Evolutionary conservation across 371 early-diverging fungal species (phyloP).

Genomic region (Mortierella sp.): DNA sequence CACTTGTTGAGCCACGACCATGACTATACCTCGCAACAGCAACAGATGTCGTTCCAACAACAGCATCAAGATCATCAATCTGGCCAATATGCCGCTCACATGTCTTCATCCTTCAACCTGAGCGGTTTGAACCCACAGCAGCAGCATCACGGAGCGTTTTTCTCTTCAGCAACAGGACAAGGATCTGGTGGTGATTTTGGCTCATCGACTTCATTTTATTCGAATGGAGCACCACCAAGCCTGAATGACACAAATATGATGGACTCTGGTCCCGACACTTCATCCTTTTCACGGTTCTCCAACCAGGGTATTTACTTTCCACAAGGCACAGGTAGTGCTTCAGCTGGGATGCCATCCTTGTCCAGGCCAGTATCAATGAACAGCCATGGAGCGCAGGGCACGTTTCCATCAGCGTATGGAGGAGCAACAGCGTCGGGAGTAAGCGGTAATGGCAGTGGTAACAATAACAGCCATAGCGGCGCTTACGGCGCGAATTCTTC

Average conservation of each 20-base stretch:
- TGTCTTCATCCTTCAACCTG: constrained; percentile 31
- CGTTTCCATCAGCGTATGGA: constrained; percentile 30
- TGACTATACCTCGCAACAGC: constrained; percentile 38
- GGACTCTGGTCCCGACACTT: constrained; percentile 31
- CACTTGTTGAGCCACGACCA: constrained; percentile 52
- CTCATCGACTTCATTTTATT: constrained; percentile 35
- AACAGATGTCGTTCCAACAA: constrained; percentile 14
- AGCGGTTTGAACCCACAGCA: constrained; percentile 22
- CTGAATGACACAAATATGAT: constrained; percentile 29
- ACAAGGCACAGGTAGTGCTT: constrained; percentile 24
- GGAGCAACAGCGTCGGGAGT: constrained; percentile 8
- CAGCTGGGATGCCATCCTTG: constrained; percentile 19
- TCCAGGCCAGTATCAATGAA: constrained; percentile 35
- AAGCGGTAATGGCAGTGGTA: constrained; percentile 5
- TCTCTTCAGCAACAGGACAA: constrained; percentile 21
- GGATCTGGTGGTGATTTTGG: constrained; percentile 36
- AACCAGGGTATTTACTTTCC: constrained; percentile 37
- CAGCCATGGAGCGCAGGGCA: constrained; percentile 28
- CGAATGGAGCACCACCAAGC: constrained; percentile 24
- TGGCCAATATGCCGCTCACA: constrained; percentile 17
- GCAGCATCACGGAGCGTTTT: constrained; percentile 28
- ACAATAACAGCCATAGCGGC: constrained; percentile 8
- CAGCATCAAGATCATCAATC: constrained; percentile 22
- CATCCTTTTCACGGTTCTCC: constrained; percentile 39
- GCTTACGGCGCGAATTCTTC: constrained; percentile 19